Base-by-base conservation (phyloP, 1,284 basidiomycete species). In the Puccinia triticina region DNA sequence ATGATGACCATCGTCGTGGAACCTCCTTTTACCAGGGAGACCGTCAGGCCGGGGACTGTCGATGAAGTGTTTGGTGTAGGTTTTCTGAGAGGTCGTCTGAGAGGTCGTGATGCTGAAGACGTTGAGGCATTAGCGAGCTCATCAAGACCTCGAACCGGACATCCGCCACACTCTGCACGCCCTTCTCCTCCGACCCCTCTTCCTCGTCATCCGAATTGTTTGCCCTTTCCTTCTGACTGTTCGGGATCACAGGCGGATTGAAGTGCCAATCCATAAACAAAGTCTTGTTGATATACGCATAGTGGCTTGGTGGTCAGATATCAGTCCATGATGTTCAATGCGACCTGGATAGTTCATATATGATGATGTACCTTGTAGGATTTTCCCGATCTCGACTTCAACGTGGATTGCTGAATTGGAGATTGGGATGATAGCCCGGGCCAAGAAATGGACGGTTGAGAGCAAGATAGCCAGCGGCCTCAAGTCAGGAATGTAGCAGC, bases 281-380 rank as follows among this genome's bases (percentile, higher is more conserved):
- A 29, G 23, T 48, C 61, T 74, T 81, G 26, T 81, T 55, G n/a
- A 81, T 12, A 64, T 73, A 81, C 0, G 78, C 78, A 59, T 74
- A 7, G 40, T 43, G 40, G 40, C 7, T 43, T 12, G 40, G 12
- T 43, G 4, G 12, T 43, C 40, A 43, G 40, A 43, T 43, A 12
- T 43, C 40, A 48, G 46, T 46, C n/a, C n/a, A n/a, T n/a, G n/a
- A n/a, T n/a, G n/a, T n/a, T n/a, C n/a, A n/a, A n/a, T n/a, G n/a
- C n/a, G n/a, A n/a, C n/a, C n/a, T n/a, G n/a, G n/a, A n/a, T n/a
- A n/a, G n/a, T n/a, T n/a, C n/a, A n/a, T n/a, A n/a, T n/a, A n/a
- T n/a, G n/a, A n/a, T n/a, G n/a, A n/a, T n/a, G n/a, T n/a, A 81
- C 78, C 78, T 74, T 73, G 67, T 64, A 81, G 48, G 55, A 57